Percentiles rank a stretch among this genome's conserved stretches.
phyloP scores from a whole-genome alignment of 2,329 filamentous ascomycete genomes.

The Neonectria neomacrospora region DNA sequence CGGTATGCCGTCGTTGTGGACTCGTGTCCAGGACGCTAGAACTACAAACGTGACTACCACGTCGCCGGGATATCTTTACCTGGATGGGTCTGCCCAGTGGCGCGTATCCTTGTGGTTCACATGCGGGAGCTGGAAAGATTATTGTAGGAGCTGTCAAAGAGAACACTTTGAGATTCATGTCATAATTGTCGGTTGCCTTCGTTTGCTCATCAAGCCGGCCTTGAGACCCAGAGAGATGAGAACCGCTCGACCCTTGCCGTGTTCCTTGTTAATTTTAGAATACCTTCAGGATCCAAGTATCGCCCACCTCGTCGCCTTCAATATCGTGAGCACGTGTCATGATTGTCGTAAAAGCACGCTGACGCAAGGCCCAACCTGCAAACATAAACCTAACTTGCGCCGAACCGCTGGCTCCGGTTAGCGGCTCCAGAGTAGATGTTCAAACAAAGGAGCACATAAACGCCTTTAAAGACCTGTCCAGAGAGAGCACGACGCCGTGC shows the following conservation, averaged over 20 bases:
- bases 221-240: background rate
- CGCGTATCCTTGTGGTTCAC: conserved; percentile 48
- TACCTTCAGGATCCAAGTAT: background rate
- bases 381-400: conserved; percentile 8
- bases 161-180: background rate
- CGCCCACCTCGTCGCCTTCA: conserved; percentile 10
- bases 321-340: conserved; percentile 25
- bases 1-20: conserved; percentile 59
- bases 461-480: conserved; percentile 27
- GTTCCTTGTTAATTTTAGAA: conserved; percentile 6
- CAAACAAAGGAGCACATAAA: conserved; percentile 19
- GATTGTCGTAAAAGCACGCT: conserved; percentile 21
- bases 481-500: conserved; percentile 6
- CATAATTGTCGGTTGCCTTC: conserved; percentile 9
- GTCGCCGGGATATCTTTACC: conserved; percentile 53
- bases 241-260: background rate
- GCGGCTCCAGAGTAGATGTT: conserved; percentile 10
- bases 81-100: conserved; percentile 47
- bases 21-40: conserved; percentile 60
- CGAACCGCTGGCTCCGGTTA: conserved; percentile 7
- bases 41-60: conserved; percentile 52
- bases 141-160: background rate
- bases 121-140: background rate
- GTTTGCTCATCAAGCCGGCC: background rate
- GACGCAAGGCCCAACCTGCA: conserved; percentile 7